Evolutionary conservation across 1,284 basidiomycete species (phyloP), one percentile per base, ranked within the genome.

Genomic region (Apiotrichum sp.): DNA sequence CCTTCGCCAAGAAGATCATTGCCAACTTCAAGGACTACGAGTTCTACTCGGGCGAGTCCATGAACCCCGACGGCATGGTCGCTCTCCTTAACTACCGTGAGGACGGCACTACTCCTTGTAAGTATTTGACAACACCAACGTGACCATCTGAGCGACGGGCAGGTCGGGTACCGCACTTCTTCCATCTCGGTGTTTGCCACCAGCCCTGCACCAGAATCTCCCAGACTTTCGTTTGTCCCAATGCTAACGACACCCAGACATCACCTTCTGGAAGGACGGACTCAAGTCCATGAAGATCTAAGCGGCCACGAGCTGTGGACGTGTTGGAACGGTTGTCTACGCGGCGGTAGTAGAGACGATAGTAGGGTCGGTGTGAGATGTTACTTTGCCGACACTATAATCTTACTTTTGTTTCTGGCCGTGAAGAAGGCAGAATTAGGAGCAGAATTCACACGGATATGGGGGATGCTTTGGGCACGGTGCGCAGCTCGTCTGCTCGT

Each of bases 191-290:
- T 48, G 35, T 31, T 4, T 49, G 10, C 11, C 16, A 5, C 46
- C n/a, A 4, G 13, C 41, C 7, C n/a, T 16, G 13, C 2, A 3
- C 43, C 16, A 2, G 43, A 44, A 13, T 31, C 5, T 16, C n/a
- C 6, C 8, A 29, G 4, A 16, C 14, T 29, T 16, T 29, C 29
- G 29, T 3, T 29, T 3, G 29, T 3, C 29, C 29, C 29, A 29
- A 29, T 29, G 29, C 29, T 29, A 29, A 29, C 29, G 13, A 44
- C 36, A 22, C 2, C 46, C 34, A 13, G 6, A 32, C 31, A 85
- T 95, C 78, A 91, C 85, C 41, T 88, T 93, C 81, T 95, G 90
- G 91, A 92, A 88, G 79, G 84, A 95, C 76, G 92, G 92, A 50
- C 75, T 91, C 65, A 89, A 90, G 78, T 80, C 84, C 71, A 63